These are phyloP conservation scores for Pseudogymnoascus sp. DNA, from an alignment of 2,329 filamentous ascomycete species.

Conservation along the genomic window DNA sequence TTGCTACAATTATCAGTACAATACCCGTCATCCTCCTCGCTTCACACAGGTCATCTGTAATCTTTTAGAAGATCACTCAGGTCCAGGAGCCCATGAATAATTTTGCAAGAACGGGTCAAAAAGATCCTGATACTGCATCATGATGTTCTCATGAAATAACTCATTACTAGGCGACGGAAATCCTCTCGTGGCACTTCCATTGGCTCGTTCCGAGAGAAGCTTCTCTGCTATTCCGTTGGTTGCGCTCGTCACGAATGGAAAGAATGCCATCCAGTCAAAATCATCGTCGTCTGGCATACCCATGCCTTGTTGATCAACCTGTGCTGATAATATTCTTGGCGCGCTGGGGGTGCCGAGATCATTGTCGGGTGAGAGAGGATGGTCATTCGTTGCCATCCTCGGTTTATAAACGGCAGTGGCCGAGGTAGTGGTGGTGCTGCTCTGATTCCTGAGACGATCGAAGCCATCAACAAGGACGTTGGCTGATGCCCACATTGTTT, in stretches of 20 bases:
- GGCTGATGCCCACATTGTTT: conserved; percentile 32
- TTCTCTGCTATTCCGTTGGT: conserved; percentile 27
- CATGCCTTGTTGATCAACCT: conserved; percentile 16
- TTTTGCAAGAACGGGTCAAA: conserved; percentile 18
- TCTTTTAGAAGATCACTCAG: background rate
- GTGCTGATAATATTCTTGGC: background rate
- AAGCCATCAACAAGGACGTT: conserved; percentile 31
- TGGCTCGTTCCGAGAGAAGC: conserved; percentile 21
- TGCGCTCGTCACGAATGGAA: conserved; percentile 30
- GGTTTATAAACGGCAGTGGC: background rate
- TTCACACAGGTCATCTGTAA: too few species aligned
- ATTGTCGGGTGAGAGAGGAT: background rate
- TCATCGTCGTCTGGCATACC: conserved; percentile 13
- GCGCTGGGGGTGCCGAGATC: background rate
- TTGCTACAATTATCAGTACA: background rate
- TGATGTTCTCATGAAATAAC: conserved; percentile 21
- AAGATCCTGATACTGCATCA: conserved; percentile 23
- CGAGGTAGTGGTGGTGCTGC: conserved; percentile 8
- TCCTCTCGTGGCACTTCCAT: conserved; percentile 17
- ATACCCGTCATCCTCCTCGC: background rate
- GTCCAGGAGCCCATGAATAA: background rate
- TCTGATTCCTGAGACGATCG: conserved; percentile 22
- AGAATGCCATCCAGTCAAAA: conserved; percentile 31
- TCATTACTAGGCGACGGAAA: conserved; percentile 20
- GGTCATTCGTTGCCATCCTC: background rate